phyloP scores from a whole-genome alignment of 306 rosid species.

The Begonia peltatifolia region DNA sequence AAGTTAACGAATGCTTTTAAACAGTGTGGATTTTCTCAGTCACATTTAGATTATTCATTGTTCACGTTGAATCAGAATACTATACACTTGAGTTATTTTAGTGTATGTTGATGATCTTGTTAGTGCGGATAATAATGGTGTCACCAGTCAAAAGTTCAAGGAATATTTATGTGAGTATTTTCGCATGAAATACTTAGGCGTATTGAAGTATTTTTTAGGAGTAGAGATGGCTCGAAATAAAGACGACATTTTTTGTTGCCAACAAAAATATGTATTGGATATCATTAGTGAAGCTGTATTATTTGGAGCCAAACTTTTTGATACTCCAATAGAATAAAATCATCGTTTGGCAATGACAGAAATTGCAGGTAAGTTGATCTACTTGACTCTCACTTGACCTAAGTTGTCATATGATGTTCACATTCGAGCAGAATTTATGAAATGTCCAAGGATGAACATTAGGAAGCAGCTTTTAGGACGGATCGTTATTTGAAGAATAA shows the following conservation, averaged over 20 bases:
- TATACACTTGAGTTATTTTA: background rate
- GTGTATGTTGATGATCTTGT: constrained; percentile 3
- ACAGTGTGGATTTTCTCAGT: background rate
- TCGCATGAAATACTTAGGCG: background rate
- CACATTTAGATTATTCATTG: constrained; percentile 1
- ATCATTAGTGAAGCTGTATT: background rate
- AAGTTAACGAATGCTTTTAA: background rate
- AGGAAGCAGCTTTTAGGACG: background rate
- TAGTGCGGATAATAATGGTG: background rate
- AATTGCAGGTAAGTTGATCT: background rate
- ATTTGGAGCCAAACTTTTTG: background rate
- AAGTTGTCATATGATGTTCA: background rate
- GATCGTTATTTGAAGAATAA: background rate
- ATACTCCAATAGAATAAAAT: constrained; percentile 1
- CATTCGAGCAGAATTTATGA: background rate
- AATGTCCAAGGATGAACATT: background rate
- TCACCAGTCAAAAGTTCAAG: constrained; percentile 3
- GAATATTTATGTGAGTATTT: background rate
- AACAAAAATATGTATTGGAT: constrained; percentile 3
- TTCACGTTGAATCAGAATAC: background rate
- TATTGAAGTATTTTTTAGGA: constrained; percentile 3
- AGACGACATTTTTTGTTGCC: background rate
- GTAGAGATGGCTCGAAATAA: background rate
- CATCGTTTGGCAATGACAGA: background rate
- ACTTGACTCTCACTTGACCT: background rate